These are phyloP conservation scores for Globisporangium barbulae DNA, from an alignment of 352 stramenopile species.

Conservation along the genomic window DNA sequence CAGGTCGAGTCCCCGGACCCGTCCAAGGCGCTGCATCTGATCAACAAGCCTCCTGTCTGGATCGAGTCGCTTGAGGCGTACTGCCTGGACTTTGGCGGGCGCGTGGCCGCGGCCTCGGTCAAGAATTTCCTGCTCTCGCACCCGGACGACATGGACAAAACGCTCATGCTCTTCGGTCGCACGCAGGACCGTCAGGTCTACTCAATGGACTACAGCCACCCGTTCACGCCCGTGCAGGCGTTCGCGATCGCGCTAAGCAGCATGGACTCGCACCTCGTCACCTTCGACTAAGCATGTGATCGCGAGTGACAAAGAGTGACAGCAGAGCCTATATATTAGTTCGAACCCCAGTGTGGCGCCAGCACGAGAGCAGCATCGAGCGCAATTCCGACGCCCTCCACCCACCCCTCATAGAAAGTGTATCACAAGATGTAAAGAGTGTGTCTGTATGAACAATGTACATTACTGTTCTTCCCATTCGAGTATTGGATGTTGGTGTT, in stretches of 20 bases:
- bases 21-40: conserved; percentile 57
- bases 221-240: conserved; percentile 81
- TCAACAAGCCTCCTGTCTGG: conserved; percentile 88
- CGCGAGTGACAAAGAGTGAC: neutral
- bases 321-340: conserved; percentile 4
- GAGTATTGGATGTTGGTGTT: too few relatives aligned
- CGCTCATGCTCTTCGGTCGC: conserved; percentile 82
- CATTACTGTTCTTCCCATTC: conserved; percentile 16
- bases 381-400: neutral
- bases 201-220: conserved; percentile 86
- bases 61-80: conserved; percentile 86
- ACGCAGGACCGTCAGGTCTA: conserved; percentile 87
- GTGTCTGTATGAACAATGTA: conserved; percentile 44
- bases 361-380: neutral
- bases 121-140: conserved; percentile 88
- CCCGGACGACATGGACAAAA: conserved; percentile 85
- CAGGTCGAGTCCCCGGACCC: conserved; percentile 72
- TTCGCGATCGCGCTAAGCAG: conserved; percentile 86
- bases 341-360: neutral
- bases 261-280: conserved; percentile 87
- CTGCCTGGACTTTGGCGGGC: conserved; percentile 86
- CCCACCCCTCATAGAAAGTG: conserved; percentile 7
- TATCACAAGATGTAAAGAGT: conserved; percentile 14
- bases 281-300: conserved; percentile 57
- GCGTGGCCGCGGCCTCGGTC: conserved; percentile 70